Base-by-base conservation (phyloP, 1,284 basidiomycete genomes). In the Afroboletus lepidellus region DNA sequence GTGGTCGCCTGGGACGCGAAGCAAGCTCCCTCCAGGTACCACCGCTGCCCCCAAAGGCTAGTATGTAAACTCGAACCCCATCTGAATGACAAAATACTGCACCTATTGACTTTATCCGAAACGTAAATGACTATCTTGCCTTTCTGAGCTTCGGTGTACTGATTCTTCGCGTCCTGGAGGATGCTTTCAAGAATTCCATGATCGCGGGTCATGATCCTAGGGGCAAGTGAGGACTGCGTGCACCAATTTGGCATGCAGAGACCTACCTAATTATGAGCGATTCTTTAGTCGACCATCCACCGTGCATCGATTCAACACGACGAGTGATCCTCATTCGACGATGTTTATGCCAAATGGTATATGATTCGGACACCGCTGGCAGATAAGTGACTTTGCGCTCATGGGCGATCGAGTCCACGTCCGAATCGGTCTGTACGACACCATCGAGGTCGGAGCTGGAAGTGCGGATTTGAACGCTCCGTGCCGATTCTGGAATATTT, bases 1-100 rank as follows among this genome's bases (percentile, higher is more conserved):
- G 67, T 15, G 83, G 75, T 3, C 87, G 78, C 64, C 87, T 87
- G 23, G 81, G 77, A 27, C 84, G 78, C 13, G 77, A 77, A 7
- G 81, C 75, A 25, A 83, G 73, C 47, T 74, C 73, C 23, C 73
- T 72, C 85, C 85, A 89, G 58, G 67, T 67, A 54, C 55, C 44
- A 3, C 1, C 0, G 9, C 71, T 65, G 12, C 20, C 12, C 5
- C 33, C 42, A 11, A 8, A 29, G 18, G 36, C 57, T 8, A 52
- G 32, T 2, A 48, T 9, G 46, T 13, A 2, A 2, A 15, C 27
- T 8, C 1, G 1, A 44, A 15, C 1, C 15, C 18, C 24, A 24
- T n/a, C n/a, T 41, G 44, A 8, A n/a, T 21, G n/a, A n/a, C n/a
- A n/a, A 15, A 68, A 60, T 8, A 29, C 13, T 13, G 37, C 58